These are phyloP conservation scores for Penicillium hesseltinei DNA, from an alignment of 2,329 filamentous ascomycete genomes.

Conservation along the genomic window DNA sequence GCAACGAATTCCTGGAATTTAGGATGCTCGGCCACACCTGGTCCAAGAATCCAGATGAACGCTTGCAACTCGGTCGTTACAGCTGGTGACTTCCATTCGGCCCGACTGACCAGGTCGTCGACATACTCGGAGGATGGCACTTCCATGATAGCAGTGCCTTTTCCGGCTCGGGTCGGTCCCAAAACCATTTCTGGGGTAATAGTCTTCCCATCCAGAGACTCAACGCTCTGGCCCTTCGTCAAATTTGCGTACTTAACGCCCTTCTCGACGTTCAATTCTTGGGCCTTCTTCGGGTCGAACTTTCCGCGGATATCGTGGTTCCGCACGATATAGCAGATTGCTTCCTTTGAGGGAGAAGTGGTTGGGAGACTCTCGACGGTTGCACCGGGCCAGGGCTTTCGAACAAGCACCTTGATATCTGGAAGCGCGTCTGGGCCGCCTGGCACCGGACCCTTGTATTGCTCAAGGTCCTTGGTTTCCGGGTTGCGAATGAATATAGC, in stretches of 20 bases:
- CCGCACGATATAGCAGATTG: slow-evolving; percentile 84
- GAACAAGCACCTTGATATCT: slow-evolving; percentile 68
- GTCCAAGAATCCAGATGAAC: slow-evolving; percentile 80
- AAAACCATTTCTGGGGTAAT: slow-evolving; percentile 88
- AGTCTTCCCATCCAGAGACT: slow-evolving; percentile 61
- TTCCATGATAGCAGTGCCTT: slow-evolving; percentile 76
- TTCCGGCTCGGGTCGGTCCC: slow-evolving; percentile 63
- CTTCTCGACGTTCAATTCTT: slow-evolving; percentile 60
- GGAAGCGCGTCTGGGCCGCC: slow-evolving; percentile 52
- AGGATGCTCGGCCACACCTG: slow-evolving; percentile 61
- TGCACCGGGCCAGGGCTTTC: slow-evolving; percentile 76
- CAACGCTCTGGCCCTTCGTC: slow-evolving; percentile 61
- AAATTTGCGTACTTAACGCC: slow-evolving; percentile 61
- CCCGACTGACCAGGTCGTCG: slow-evolving; percentile 63
- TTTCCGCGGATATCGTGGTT: slow-evolving; percentile 74
- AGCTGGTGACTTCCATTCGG: slow-evolving; percentile 66
- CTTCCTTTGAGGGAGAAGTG: slow-evolving; percentile 63
- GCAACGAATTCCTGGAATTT: slow-evolving; percentile 69
- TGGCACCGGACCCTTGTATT: slow-evolving; percentile 68
- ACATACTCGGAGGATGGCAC: slow-evolving; percentile 71
- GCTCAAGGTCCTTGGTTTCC: slow-evolving; percentile 61
- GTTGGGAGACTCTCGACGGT: slow-evolving; percentile 64
- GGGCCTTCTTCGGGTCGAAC: slow-evolving; percentile 68
- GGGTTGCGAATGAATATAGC: slow-evolving; percentile 66
- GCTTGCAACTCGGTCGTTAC: slow-evolving; percentile 66